These are phyloP conservation scores for Fusarium stilboides DNA, from an alignment of 2,329 filamentous ascomycete genomes.

Conservation along the genomic window DNA sequence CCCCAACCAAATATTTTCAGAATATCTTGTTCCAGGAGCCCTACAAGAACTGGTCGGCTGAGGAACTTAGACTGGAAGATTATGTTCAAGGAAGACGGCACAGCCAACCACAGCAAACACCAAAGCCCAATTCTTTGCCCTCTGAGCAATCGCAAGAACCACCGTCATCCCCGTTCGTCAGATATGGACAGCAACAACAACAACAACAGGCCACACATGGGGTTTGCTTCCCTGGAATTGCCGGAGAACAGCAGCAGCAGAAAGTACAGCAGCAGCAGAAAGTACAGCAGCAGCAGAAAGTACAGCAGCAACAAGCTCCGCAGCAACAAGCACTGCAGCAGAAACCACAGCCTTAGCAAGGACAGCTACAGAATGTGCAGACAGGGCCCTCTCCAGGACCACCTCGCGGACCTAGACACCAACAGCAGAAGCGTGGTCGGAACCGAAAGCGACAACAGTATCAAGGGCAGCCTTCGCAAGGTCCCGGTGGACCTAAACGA, in stretches of 20 bases:
- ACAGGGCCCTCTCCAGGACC: background rate
- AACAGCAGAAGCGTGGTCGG: background rate
- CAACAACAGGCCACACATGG: too few relatives aligned
- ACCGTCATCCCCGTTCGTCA: too few relatives aligned
- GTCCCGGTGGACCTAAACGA: background rate
- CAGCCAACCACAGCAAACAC: conserved; percentile 60
- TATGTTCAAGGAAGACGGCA: conserved; percentile 89
- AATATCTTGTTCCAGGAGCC: conserved; percentile 84
- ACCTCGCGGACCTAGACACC: background rate
- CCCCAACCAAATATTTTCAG: conserved; percentile 77
- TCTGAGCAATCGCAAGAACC: too few relatives aligned
- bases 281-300: background rate
- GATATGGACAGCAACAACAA: too few relatives aligned
- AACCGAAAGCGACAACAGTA: conserved; percentile 5
- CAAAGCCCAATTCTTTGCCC: too few relatives aligned
- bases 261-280: background rate
- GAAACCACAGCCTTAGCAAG: background rate
- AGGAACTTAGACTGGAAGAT: conserved; percentile 85
- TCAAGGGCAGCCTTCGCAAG: background rate
- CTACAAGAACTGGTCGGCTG: conserved; percentile 93
- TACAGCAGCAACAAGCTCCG: background rate
- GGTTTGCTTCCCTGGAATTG: too few relatives aligned
- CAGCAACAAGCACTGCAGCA: background rate
- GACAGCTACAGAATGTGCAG: too few relatives aligned
- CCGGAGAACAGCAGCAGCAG: background rate